A percentile compares a stretch with the other conserved stretches of the same genome.
Conservation (phyloP, 352 stramenopile species). For the Pythium volutum region DNA sequence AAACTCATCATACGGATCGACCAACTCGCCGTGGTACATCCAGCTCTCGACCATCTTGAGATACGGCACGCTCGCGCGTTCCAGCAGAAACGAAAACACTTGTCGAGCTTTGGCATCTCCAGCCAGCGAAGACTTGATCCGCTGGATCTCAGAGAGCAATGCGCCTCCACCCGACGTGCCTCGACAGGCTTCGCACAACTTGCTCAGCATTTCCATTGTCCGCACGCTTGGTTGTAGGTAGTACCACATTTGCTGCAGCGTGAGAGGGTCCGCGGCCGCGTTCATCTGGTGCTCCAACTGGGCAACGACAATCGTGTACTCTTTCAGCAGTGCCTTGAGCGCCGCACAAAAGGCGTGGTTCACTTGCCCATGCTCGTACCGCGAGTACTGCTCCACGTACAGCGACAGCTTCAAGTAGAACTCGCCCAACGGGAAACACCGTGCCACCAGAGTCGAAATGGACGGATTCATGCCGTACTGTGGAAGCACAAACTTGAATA, state of each 20-base stretch:
- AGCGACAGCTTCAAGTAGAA: constrained; percentile 73
- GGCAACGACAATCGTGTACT: constrained; percentile 92
- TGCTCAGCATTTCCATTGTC: constrained; percentile 91
- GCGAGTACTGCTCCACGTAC: constrained; percentile 79
- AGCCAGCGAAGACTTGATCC: constrained; percentile 72
- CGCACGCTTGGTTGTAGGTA: constrained; percentile 89
- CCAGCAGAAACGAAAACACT: constrained; percentile 83
- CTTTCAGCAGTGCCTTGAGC: constrained; percentile 88
- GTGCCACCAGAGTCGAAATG: constrained; percentile 58
- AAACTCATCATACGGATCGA: constrained; percentile 91
- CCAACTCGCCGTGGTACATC: constrained; percentile 88
- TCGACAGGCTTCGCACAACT: constrained; percentile 70
- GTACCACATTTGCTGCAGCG: constrained; percentile 92
- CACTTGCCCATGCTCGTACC: constrained; percentile 92
- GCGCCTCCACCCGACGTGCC: constrained; percentile 85
- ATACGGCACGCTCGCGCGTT: constrained; percentile 83
- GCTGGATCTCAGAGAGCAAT: constrained; percentile 89
- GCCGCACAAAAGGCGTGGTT: constrained; percentile 93
- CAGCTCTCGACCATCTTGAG: constrained; percentile 89
- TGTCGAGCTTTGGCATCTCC: constrained; percentile 76
- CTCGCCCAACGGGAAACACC: constrained; percentile 70
- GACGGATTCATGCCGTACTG: constrained; percentile 83
- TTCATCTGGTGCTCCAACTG: constrained; percentile 88
- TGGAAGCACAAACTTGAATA: constrained; percentile 62
- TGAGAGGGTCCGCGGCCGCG: constrained; percentile 40